Evolutionary conservation across 2,329 filamentous ascomycete genomes (phyloP), one percentile per base, ranked within the genome.

Genomic region (Chalaropsis ovoidea): DNA sequence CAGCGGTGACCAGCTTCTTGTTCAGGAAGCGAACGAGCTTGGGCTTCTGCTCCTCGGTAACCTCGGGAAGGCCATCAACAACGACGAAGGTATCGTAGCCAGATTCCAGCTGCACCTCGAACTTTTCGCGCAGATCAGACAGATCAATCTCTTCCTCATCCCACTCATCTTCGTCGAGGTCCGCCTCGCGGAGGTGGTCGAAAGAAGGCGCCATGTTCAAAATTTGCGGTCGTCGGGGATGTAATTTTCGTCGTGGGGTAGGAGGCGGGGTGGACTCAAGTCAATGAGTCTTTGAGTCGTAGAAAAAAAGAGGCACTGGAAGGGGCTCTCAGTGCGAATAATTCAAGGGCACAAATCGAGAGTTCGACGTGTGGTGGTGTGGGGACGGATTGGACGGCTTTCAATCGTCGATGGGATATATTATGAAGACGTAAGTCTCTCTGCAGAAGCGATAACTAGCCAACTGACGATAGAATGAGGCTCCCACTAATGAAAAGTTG

Each of bases 1-100:
- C 94, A 69, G 92, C 90, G 68, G 85, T 81, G 78, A 88, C 92
- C 72, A 99, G 81, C 81, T 95, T 96, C 80, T 92, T 90, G 76
- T 95, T 80, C 78, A 99, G 80, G 77, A 97, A 97, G 78, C 97
- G 97, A 77, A 96, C 81, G 68, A 99, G 85, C 81, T 96, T 97
- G 68, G 89, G 85, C 80, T 91, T 93, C 80, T 89, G 92, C 62
- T 94, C 93, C 76, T 92, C 90, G 67, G 81, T 90, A 70, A 99
- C 93, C 69, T 88, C 80, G 70, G 94, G 94, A 54, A 99, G 85
- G 70, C 94, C 94, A 76, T 99, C 94, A 74, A 97, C 84, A 69
- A 97, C 92, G 70, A 99, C 89, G 74, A 99, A 99, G 69, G 91
- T 88, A 75, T 99, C 94, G 72, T 96, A 88, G 67, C 94, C 94